Conservation (phyloP, 1,284 basidiomycete genomes). For the Ustilago bromivora region DNA sequence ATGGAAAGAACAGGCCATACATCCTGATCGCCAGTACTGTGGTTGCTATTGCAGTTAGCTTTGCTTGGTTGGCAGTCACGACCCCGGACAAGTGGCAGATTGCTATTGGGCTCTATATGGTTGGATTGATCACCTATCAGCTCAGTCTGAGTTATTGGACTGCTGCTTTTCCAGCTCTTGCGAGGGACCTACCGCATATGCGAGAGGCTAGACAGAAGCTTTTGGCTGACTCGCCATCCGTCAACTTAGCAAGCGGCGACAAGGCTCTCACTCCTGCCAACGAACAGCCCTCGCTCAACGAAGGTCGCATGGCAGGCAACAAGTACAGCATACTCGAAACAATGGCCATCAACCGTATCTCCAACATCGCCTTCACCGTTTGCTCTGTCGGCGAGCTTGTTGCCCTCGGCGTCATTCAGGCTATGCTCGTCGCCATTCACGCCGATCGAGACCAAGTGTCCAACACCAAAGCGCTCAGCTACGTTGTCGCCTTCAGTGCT, state of each 20-base stretch:
- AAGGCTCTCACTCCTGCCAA: slow-evolving; percentile 27
- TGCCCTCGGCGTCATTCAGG: slow-evolving; percentile 81
- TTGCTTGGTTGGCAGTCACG: slow-evolving; percentile 59
- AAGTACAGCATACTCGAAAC: slow-evolving; percentile 82
- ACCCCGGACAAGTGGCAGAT: slow-evolving; percentile 79
- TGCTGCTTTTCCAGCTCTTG: slow-evolving; percentile 83
- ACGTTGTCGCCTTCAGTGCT: slow-evolving; percentile 19
- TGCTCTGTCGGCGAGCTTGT: slow-evolving; percentile 81
- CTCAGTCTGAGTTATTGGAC: slow-evolving; percentile 83
- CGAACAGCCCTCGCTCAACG: not conserved
- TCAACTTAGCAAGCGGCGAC: not conserved
- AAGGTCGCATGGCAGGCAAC: slow-evolving; percentile 70
- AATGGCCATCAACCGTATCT: slow-evolving; percentile 84
- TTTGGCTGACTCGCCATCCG: slow-evolving; percentile 71
- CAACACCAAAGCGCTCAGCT: slow-evolving; percentile 73
- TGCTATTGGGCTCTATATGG: slow-evolving; percentile 83
- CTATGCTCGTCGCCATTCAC: slow-evolving; percentile 79
- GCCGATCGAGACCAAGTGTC: slow-evolving; percentile 42
- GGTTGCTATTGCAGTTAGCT: slow-evolving; percentile 42
- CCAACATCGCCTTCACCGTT: slow-evolving; percentile 83
- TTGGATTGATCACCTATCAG: slow-evolving; percentile 85
- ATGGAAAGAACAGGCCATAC: slow-evolving; percentile 47
- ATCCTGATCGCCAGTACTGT: slow-evolving; percentile 49
- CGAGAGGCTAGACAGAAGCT: slow-evolving; percentile 76
- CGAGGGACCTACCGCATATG: slow-evolving; percentile 80